Evolutionary conservation across 768 basidiomycete genomes (phyloP), one percentile per base, ranked within the genome.

Genomic region (Clathrus columnatus): DNA sequence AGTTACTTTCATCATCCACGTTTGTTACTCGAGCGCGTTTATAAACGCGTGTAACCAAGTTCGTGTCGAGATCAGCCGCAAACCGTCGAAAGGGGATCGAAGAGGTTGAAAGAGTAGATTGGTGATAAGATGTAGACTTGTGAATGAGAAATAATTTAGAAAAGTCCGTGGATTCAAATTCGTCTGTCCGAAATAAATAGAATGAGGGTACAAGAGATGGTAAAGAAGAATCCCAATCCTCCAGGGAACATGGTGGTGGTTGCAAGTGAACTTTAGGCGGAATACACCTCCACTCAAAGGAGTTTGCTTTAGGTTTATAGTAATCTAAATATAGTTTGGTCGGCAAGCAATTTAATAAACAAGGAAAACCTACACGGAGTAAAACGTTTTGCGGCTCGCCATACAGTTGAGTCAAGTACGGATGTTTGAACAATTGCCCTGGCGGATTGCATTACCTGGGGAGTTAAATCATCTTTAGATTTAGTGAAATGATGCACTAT

Each of bases 111-210:
- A 53, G 5, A 16, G 5, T 28, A 29, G 28, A 32, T n/a, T 48
- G 16, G 23, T 21, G 24, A 5, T 46, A 7, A 7, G 20, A 23
- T 17, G 18, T 8, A 29, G 54, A 29, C 7, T 47, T 18, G 23
- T n/a, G 32, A 24, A 8, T 10, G 21, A 29, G 1, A 4, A 55
- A 32, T 18, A 18, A 11, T 21, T 46, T 30, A 7, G 10, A 5
- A 21, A 55, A 55, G 21, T 55, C 46, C 16, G 45, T 55, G 2
- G 27, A 14, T n/a, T 55, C 54, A 48, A 55, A 55, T 48, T 55
- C 54, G 44, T 23, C 6, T 18, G n/a, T 18, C 14, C 4, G n/a
- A 48, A 4, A 48, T 30, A 16, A 46, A 32, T 47, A 28, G 36
- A 21, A 8, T 47, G 43, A 21, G 11, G 16, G 2, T 29, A 20